phyloP scores from a whole-genome alignment of 495 filamentous ascomycete genomes.

The Penicillium salamii region DNA sequence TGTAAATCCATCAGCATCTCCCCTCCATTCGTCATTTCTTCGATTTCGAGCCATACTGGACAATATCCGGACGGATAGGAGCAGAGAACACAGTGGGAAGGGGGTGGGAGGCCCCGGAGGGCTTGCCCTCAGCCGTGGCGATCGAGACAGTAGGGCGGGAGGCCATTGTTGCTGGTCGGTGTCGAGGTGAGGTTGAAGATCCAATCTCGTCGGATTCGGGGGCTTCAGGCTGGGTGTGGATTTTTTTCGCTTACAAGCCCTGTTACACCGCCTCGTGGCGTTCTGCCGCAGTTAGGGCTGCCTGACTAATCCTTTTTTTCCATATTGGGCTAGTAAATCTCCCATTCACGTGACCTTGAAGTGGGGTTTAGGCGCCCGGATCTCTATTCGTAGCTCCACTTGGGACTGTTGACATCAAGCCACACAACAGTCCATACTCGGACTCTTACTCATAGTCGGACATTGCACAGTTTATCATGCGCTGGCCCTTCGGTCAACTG shows the following conservation, averaged over 20 bases:
- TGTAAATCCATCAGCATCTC: conserved; percentile 44
- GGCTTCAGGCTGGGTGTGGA: conserved; percentile 32
- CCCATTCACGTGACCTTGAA: too few relatives aligned
- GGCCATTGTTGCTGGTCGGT: conserved; percentile 69
- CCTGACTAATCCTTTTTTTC: too few relatives aligned
- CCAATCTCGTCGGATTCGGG: conserved; percentile 29
- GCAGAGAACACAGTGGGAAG: conserved; percentile 92
- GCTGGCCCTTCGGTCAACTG: too few relatives aligned
- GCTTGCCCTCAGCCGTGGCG: conserved; percentile 85
- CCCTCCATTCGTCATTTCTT: conserved; percentile 12
- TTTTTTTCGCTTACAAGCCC: conserved; percentile 50
- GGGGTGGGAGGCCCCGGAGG: conserved; percentile 80
- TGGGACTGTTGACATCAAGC: neutral
- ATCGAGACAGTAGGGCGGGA: conserved; percentile 94
- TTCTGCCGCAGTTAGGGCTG: too few relatives aligned
- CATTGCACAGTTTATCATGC: too few relatives aligned
- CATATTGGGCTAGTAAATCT: too few relatives aligned
- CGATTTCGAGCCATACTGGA: conserved; percentile 63
- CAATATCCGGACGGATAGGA: conserved; percentile 97
- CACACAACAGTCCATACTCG: too few relatives aligned
- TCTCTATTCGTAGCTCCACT: too few relatives aligned
- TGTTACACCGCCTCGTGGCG: conserved; percentile 22
- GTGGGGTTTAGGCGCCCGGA: too few relatives aligned
- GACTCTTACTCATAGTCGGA: too few relatives aligned
- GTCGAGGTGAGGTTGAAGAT: conserved; percentile 49